These are phyloP conservation scores for Penicillium longicatenatum DNA, from an alignment of 495 filamentous ascomycete species.

Conservation along the genomic window DNA sequence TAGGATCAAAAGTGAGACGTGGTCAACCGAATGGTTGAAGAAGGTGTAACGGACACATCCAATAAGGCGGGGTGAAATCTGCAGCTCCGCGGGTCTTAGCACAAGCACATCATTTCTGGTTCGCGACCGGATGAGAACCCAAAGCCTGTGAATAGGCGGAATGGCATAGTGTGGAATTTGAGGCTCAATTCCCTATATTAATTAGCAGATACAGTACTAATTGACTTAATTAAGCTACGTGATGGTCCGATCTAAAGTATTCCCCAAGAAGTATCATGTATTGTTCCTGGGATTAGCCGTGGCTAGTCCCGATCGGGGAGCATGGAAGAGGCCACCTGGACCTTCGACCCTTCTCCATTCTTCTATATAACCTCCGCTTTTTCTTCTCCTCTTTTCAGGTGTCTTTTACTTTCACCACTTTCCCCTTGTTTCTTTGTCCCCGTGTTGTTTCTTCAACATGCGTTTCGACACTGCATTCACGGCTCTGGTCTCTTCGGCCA, in stretches of 20 bases:
- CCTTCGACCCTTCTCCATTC: constrained; percentile 26
- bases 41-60: constrained; percentile 2
- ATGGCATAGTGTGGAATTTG: too few species aligned
- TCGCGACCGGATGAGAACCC: neutral
- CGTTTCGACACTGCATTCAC: constrained; percentile 73
- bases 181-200: too few species aligned
- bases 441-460: constrained; percentile 56
- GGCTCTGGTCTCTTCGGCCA: constrained; percentile 66
- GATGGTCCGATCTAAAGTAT: too few species aligned
- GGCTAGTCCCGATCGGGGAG: constrained; percentile 40
- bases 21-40: constrained; percentile 3
- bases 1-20: neutral
- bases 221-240: too few species aligned
- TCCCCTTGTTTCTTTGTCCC: constrained; percentile 22
- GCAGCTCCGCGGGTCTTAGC: constrained; percentile 15
- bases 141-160: neutral
- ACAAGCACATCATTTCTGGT: constrained; percentile 3
- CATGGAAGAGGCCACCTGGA: constrained; percentile 51
- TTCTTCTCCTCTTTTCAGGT: constrained; percentile 25
- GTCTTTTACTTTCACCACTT: constrained; percentile 23
- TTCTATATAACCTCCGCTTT: constrained; percentile 40
- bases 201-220: too few species aligned
- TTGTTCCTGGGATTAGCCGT: constrained; percentile 15
- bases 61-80: constrained; percentile 12
- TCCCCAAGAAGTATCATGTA: constrained; percentile 24